Evolutionary conservation across 1,139 yeast genomes (phyloP).

Genomic region (Sugiyamaella sp.): DNA sequence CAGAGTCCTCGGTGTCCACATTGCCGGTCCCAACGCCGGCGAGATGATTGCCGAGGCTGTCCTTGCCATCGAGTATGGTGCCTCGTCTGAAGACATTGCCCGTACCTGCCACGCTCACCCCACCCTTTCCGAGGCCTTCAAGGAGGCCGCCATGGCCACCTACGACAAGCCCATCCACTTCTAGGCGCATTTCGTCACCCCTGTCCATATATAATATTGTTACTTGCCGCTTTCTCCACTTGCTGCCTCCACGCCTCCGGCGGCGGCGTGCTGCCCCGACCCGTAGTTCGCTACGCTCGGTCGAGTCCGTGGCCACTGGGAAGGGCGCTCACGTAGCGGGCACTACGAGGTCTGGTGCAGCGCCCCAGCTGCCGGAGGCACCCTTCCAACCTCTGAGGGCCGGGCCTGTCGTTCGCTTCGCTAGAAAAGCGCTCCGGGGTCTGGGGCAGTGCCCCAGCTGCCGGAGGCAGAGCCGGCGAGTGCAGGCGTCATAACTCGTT

Average conservation of each 20-base stretch:
- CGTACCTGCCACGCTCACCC: slow-evolving; percentile 99
- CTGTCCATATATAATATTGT: slow-evolving; percentile 7
- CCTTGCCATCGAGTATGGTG: slow-evolving; percentile 97
- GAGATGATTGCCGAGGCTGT: slow-evolving; percentile 99
- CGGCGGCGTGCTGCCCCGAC: too few species aligned
- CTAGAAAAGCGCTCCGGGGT: not conserved
- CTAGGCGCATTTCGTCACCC: slow-evolving; percentile 40
- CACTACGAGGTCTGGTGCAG: too few species aligned
- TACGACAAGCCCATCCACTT: slow-evolving; percentile 88
- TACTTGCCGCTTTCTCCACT: not conserved
- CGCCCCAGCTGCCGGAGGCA: too few species aligned
- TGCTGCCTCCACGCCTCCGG: not conserved
- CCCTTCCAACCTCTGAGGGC: too few species aligned
- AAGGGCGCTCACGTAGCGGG: too few species aligned
- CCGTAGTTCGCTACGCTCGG: too few species aligned
- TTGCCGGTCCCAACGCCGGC: slow-evolving; percentile 98
- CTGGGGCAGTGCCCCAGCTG: slow-evolving; percentile 3
- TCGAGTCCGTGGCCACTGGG: too few species aligned
- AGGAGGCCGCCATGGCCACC: slow-evolving; percentile 95
- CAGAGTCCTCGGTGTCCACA: slow-evolving; percentile 94
- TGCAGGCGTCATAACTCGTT: not conserved
- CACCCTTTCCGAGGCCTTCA: slow-evolving; percentile 95
- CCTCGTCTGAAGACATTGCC: slow-evolving; percentile 95
- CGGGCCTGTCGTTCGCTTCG: too few species aligned
- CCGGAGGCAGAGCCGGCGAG: not conserved